phyloP scores from a whole-genome alignment of 179 eudicot species.

The Gypsophila paniculata region DNA sequence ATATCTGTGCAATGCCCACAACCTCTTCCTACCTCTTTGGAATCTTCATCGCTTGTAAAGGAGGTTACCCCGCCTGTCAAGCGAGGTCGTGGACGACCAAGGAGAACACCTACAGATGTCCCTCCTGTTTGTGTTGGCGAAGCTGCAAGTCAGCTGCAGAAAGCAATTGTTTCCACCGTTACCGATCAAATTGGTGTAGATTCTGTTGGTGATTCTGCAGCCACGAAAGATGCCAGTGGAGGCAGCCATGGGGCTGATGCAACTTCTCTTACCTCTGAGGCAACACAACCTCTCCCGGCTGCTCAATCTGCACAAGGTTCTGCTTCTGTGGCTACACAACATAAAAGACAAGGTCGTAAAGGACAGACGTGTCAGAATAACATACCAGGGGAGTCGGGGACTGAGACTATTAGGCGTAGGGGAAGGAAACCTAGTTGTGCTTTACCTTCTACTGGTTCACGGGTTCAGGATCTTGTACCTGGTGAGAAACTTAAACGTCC shows the following conservation, averaged over 20 bases:
- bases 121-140: constrained; percentile 28
- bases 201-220: constrained; percentile 26
- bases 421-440: constrained; percentile 50
- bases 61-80: constrained; percentile 56
- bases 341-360: constrained; percentile 51
- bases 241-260: constrained; percentile 30
- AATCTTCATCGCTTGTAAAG: constrained; percentile 28
- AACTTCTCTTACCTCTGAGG: constrained; percentile 34
- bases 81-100: constrained; percentile 98
- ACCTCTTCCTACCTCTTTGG: constrained; percentile 20
- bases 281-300: constrained; percentile 26
- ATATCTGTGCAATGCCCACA: constrained; percentile 20
- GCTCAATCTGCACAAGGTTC: constrained; percentile 28
- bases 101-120: constrained; percentile 36
- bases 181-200: constrained; percentile 27
- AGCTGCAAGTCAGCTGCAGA: constrained; percentile 25
- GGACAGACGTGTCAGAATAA: constrained; percentile 24
- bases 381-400: constrained; percentile 29
- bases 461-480: constrained; percentile 21
- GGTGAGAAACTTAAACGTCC: constrained; percentile 17
- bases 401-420: constrained; percentile 51
- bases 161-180: constrained; percentile 24
- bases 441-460: constrained; percentile 26
- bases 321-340: constrained; percentile 34
- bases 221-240: constrained; percentile 30